Percentiles rank a stretch among this genome's conserved stretches.
These are phyloP conservation scores for Nephelium lappaceum DNA, from an alignment of 345 rosid genomes.

Conservation along the genomic window DNA sequence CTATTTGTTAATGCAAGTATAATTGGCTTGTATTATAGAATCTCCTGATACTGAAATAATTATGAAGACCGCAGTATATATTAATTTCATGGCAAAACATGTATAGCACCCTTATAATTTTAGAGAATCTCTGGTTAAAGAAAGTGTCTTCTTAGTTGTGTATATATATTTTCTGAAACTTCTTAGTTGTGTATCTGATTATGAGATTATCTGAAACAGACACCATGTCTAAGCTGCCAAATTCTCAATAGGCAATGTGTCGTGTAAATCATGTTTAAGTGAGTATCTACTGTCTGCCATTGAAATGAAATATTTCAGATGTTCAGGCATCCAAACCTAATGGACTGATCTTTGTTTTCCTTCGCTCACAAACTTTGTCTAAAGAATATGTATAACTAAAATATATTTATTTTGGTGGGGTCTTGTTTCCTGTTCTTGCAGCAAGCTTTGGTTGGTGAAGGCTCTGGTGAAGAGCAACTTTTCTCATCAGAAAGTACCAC, in stretches of 20 bases:
- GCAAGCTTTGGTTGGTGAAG: conserved; percentile 99
- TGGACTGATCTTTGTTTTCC: background rate
- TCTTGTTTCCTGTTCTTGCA: conserved; percentile 28
- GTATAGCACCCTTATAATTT: background rate
- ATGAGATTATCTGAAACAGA: background rate
- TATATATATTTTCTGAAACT: too few species aligned
- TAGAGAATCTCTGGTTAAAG: background rate
- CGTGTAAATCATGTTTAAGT: background rate
- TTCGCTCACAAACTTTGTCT: background rate
- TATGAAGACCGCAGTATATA: background rate
- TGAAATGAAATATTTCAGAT: background rate
- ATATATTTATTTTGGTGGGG: background rate
- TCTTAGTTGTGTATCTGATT: background rate
- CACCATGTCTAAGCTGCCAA: background rate
- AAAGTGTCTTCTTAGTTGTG: background rate
- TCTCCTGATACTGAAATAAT: background rate
- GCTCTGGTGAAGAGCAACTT: conserved; percentile 82
- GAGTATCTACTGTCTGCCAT: background rate
- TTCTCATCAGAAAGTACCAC: conserved; percentile 62
- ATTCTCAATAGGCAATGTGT: too few species aligned
- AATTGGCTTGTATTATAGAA: background rate
- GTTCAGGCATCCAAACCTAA: background rate
- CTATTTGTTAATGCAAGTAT: background rate
- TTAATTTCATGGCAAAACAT: background rate
- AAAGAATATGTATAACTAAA: background rate